Evolutionary conservation across 495 filamentous ascomycete species (phyloP), one percentile per base, ranked within the genome.

Genomic region (Penicillium simplicissimum): DNA sequence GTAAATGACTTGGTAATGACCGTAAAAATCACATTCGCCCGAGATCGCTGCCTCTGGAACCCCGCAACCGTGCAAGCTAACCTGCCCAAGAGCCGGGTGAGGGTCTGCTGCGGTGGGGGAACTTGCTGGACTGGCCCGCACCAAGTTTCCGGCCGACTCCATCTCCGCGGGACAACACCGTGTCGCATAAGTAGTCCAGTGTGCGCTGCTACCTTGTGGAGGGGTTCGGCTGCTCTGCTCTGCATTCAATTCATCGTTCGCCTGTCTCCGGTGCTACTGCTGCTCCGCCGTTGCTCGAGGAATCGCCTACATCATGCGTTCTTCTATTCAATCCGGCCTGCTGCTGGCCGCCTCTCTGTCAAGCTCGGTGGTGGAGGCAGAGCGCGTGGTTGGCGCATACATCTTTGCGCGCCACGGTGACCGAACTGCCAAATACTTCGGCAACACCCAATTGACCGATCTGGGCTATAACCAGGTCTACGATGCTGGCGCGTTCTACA

Each of bases 401-500:
- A 81, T 89, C 67, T 88, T 86, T 72, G 78, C 84, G 19, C 84
- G 86, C 19, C 86, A 88, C 76, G 86, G 87, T 35, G 87, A 88
- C 65, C 81, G 87, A 21, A 86, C 85, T 0, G 62, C 85, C 1
- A 88, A 88, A 65, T 68, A 78, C 3, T 71, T 77, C 15, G 77
- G 82, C 14, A 82, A 78, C 28, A 76, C 84, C 33, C 71, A 79
- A 59, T 72, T 89, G 62, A 88, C 86, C 23, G 75, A 82, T 48
- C 74, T 88, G 48, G 87, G 87, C 17, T 88, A 87, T 67, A 67
- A 63, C 11, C 81, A 93, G 71, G 76, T 90, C 64, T 87, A 82
- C 62, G 74, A 77, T 49, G 74, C 85, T 10, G 87, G 86, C 17
- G 76, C 83, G 17, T 88, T 83, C 76, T 91, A 85, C 67, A 81